Base-by-base conservation (phyloP, 306 rosid genomes). In the Medicago arabica region DNA sequence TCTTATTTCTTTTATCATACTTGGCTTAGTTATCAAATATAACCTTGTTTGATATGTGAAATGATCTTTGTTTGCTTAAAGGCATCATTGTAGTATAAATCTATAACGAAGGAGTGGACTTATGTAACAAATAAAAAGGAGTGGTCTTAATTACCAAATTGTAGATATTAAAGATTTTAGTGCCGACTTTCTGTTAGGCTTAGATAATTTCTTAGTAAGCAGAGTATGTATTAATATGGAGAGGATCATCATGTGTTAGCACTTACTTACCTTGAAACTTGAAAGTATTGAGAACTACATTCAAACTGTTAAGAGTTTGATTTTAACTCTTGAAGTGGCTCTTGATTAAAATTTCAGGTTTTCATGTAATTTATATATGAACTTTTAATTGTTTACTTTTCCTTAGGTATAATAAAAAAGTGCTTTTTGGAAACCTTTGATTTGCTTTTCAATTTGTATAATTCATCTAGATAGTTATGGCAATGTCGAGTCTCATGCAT, bases 241-340 rank as follows among this genome's bases (percentile, higher is more conserved):
- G 68, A 62, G 68, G 44, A 62, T 34, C 67, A 38, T 68, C 70
- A 53, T 23, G 23, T 25, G 53, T 25, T 28, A 74, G 63, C 19
- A 47, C 46, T 54, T 74, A 28, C 16, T n/a, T 57, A 34, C 77
- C 70, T 54, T 38, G 78, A 75, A 71, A 81, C 70, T 54, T 38
- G 78, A 75, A 71, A 81, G 53, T 74, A 34, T 72, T 51, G 44
- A 61, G 67, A 58, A 59, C 67, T 68, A 46, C 65, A 60, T 77
- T 69, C 61, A 38, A 69, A 69, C 53, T 70, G 65, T 55, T 78
- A 58, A 58, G 59, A 59, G 66, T 25, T 17, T 16, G 8, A 19
- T 21, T 40, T 25, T 21, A 47, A 41, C 63, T 62, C 9, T 55
- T 65, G 53, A 39, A 61, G 9, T 41, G n/a, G 61, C 70, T 74